phyloP scores from a whole-genome alignment of 768 basidiomycete genomes.

The Fomitopsis serialis region DNA sequence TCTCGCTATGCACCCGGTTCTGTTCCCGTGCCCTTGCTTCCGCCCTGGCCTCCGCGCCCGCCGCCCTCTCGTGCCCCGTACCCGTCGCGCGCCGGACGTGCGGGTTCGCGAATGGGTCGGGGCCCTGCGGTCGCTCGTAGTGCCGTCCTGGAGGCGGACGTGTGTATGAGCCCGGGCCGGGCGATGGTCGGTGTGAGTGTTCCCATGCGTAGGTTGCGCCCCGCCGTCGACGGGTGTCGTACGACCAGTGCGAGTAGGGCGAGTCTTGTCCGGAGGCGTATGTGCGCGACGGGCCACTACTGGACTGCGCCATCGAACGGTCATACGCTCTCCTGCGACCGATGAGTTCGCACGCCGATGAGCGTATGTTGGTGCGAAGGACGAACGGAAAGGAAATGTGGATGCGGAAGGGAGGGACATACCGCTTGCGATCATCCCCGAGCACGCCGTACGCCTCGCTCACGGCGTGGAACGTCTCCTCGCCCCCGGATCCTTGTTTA shows the following conservation, averaged over 20 bases:
- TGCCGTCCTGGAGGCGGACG: constrained; percentile 9
- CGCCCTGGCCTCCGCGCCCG: constrained; percentile 9
- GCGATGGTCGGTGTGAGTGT: constrained; percentile 13
- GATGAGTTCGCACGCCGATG: background rate
- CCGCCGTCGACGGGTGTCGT: constrained; percentile 25
- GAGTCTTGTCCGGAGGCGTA: constrained; percentile 8
- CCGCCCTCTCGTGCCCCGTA: constrained; percentile 1
- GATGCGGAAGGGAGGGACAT: constrained; percentile 2
- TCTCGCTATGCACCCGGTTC: constrained; percentile 16
- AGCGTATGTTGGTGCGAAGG: background rate
- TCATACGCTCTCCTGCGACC: constrained; percentile 28
- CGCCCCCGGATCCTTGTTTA: constrained; percentile 31
- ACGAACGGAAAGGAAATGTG: background rate
- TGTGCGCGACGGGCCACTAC: constrained; percentile 1
- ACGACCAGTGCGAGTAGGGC: constrained; percentile 14
- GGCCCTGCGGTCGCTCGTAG: constrained; percentile 1
- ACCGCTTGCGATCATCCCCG: constrained; percentile 42
- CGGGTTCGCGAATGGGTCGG: constrained; percentile 22
- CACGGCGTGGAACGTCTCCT: constrained; percentile 38
- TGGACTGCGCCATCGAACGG: constrained; percentile 16
- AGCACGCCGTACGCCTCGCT: constrained; percentile 44
- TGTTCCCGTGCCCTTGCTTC: constrained; percentile 5
- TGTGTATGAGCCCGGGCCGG: constrained; percentile 9
- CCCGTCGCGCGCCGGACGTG: constrained; percentile 24
- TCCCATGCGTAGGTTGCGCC: constrained; percentile 36